phyloP scores from a whole-genome alignment of 768 basidiomycete genomes.

The Mycena floridula region DNA sequence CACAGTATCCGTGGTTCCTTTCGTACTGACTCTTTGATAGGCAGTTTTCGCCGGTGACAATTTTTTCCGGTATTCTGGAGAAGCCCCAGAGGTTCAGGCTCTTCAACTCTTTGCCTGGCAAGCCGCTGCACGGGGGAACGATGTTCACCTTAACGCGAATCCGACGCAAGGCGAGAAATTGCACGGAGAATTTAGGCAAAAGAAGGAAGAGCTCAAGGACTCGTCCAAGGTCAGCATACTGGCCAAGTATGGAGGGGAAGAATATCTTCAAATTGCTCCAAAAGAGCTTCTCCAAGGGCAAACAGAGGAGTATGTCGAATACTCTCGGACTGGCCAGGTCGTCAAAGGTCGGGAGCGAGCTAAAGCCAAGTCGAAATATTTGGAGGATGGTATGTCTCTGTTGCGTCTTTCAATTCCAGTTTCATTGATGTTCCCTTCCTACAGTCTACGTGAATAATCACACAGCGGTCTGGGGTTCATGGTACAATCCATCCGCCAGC shows the following conservation, averaged over 20 bases:
- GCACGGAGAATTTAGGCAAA: conserved; percentile 85
- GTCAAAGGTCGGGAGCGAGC: conserved; percentile 88
- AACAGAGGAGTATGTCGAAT: conserved; percentile 97
- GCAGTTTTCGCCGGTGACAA: conserved; percentile 95
- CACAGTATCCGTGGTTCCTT: background rate
- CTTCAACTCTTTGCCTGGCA: conserved; percentile 98
- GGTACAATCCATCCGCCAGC: conserved; percentile 65
- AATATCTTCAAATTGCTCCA: conserved; percentile 86
- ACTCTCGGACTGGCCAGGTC: conserved; percentile 85
- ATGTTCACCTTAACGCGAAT: conserved; percentile 93
- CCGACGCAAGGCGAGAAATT: conserved; percentile 93
- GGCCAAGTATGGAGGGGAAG: conserved; percentile 89
- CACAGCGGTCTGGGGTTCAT: conserved; percentile 96
- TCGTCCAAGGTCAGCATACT: conserved; percentile 85
- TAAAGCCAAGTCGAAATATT: conserved; percentile 87
- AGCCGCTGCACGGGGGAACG: conserved; percentile 86
- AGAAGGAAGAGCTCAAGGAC: conserved; percentile 89
- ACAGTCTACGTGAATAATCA: conserved; percentile 90
- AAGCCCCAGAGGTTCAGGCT: conserved; percentile 86
- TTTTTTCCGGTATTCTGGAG: conserved; percentile 86
- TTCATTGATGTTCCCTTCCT: conserved; percentile 5
- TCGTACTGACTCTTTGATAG: conserved; percentile 28
- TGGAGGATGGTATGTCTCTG: conserved; percentile 78
- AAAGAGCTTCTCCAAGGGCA: conserved; percentile 92
- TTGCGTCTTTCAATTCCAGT: conserved; percentile 1